Conservation (phyloP, 495 filamentous ascomycete species). For the Amorphotheca resinae region DNA sequence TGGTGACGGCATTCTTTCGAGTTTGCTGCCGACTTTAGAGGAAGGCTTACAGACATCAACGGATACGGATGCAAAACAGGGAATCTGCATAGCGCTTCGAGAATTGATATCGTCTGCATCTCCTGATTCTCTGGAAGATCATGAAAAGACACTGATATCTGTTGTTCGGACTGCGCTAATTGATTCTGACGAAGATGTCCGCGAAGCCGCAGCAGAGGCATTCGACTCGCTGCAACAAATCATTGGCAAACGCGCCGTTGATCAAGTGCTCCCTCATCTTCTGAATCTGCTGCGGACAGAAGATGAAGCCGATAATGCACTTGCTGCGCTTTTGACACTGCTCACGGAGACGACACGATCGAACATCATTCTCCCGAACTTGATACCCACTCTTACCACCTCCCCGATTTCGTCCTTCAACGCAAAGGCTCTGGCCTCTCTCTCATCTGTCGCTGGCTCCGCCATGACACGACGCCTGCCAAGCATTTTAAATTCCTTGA, state of each 20-base stretch:
- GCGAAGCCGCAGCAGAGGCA: conserved; percentile 92
- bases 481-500: conserved; percentile 77
- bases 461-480: conserved; percentile 84
- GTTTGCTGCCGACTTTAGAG: conserved; percentile 79
- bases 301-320: conserved; percentile 78
- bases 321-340: conserved; percentile 82
- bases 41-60: conserved; percentile 79
- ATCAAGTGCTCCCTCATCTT: conserved; percentile 88
- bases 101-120: conserved; percentile 91
- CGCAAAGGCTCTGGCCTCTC: conserved; percentile 78
- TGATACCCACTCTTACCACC: conserved; percentile 81
- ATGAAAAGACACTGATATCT: conserved; percentile 87
- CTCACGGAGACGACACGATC: conserved; percentile 87
- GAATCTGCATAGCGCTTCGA: conserved; percentile 89
- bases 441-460: conserved; percentile 77
- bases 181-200: conserved; percentile 75
- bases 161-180: conserved; percentile 89
- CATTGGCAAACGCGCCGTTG: conserved; percentile 82
- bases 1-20: conserved; percentile 83
- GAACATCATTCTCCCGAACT: conserved; percentile 91
- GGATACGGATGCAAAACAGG: conserved; percentile 90
- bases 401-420: conserved; percentile 93
- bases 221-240: conserved; percentile 91
- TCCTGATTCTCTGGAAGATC: conserved; percentile 78
- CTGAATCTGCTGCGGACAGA: conserved; percentile 76